Evolutionary conservation across 2,329 filamentous ascomycete species (phyloP).

Genomic region (Pezicula carpinea): DNA sequence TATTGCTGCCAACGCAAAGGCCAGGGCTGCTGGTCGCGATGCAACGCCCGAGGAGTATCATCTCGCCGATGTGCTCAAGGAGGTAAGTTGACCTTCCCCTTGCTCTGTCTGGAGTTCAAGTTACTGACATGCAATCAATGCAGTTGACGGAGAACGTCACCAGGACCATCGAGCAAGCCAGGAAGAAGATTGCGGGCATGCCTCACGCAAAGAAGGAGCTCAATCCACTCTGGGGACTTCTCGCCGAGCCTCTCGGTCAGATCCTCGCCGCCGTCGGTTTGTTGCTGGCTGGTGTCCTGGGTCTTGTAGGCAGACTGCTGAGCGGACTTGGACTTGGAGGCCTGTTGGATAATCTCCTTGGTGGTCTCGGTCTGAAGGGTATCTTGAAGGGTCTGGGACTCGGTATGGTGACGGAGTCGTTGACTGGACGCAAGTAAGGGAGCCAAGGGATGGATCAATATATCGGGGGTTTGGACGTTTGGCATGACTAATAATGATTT

Average conservation of each 20-base stretch:
- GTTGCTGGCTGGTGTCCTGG: conserved; percentile 75
- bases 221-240: conserved; percentile 80
- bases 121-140: conserved; percentile 4
- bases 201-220: conserved; percentile 92
- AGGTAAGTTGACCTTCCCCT: conserved; percentile 37
- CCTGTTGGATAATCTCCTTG: conserved; percentile 73
- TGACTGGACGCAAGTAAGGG: conserved; percentile 41
- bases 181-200: conserved; percentile 86
- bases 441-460: too few species aligned
- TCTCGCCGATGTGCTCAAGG: conserved; percentile 80
- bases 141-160: conserved; percentile 74
- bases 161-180: conserved; percentile 79
- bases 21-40: conserved; percentile 68
- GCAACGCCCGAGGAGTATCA: conserved; percentile 79
- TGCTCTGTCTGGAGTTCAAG: background rate
- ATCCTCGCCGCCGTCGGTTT: conserved; percentile 87
- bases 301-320: conserved; percentile 72
- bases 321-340: conserved; percentile 77
- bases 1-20: conserved; percentile 81
- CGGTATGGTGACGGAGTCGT: conserved; percentile 35
- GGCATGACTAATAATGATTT: too few species aligned
- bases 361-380: conserved; percentile 71
- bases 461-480: too few species aligned
- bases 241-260: conserved; percentile 81
- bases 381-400: conserved; percentile 71